Base-by-base conservation (phyloP, 2,329 filamentous ascomycete species). In the Magnaporthiopsis rhizophila region DNA sequence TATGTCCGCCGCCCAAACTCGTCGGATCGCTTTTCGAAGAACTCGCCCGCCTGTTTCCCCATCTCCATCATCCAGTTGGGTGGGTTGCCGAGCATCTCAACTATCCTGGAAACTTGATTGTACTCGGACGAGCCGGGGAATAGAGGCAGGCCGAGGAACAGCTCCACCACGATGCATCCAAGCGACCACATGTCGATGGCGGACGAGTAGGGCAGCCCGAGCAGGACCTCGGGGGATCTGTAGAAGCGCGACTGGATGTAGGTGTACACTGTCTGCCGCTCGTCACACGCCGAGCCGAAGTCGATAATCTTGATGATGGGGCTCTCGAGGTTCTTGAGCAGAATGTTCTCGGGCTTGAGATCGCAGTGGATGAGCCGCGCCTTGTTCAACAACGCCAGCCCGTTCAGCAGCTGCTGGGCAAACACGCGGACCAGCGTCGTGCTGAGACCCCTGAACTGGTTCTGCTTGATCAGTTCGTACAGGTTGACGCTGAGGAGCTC, bases 231-330 rank as follows among this genome's bases (percentile, higher is more conserved):
- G 1, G 95, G 95, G 0, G 95, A 99, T 68, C 95, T 88, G 78
- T 99, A 99, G 78, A 99, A 99, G 70, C 95, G 86, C 12, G 95
- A 99, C 76, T 99, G 95, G 66, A 99, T 99, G 75, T 99, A 99
- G 7, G 95, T 99, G 76, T 99, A 99, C 34, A 99, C 95, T 0
- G 95, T 99, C 75, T 99, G 95, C 62, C 95, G 88, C 78, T 99
- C 95, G 75, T 99, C 95, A 76, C 95, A 99, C 18, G 95, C 95
- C 53, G 95, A 99, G 58, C 95, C 95, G 74, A 99, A 99, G 82
- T 99, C 95, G 75, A 99, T 99, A 72, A 99, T 97, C 77, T 99
- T 99, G 83, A 99, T 99, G 69, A 99, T 98, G 3, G 95, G 95
- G 72, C 94, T 98, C 76, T 99, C 95, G 58, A 99, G 86, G 74